Conservation (phyloP, 768 basidiomycete species). For the Suillus lakei region DNA sequence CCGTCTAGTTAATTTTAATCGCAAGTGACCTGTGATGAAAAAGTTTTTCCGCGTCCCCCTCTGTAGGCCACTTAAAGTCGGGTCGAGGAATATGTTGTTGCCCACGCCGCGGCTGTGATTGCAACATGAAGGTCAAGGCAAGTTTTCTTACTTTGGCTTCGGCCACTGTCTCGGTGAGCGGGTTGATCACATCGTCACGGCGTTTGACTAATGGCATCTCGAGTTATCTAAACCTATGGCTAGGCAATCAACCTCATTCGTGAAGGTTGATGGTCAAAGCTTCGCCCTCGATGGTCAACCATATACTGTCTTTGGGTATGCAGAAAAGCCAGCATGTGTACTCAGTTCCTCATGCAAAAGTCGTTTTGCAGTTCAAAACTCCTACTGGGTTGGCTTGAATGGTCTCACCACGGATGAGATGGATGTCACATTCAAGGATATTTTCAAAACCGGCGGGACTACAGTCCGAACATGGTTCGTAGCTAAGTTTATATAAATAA, state of each 20-base stretch:
- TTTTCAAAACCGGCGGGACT: constrained; percentile 54
- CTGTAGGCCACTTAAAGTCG: background rate
- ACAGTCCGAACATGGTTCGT: constrained; percentile 56
- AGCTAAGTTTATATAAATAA: background rate
- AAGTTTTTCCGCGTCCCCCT: background rate
- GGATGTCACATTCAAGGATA: constrained; percentile 54
- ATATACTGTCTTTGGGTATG: constrained; percentile 60
- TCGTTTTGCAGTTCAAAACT: constrained; percentile 44
- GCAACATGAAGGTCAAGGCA: constrained; percentile 15
- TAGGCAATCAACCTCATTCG: constrained; percentile 36
- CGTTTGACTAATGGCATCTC: background rate
- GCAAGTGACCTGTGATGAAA: background rate
- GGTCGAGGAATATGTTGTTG: background rate
- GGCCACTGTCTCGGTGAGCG: constrained; percentile 18
- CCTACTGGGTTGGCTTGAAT: constrained; percentile 62
- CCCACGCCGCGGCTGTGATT: background rate
- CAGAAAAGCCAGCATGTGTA: background rate
- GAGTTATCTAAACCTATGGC: constrained; percentile 15
- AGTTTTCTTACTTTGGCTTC: constrained; percentile 13
- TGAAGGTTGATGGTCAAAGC: constrained; percentile 54
- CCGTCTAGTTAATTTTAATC: constrained; percentile 4
- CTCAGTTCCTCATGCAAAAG: background rate
- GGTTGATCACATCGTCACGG: background rate
- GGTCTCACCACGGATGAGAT: constrained; percentile 53
- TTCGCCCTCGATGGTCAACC: constrained; percentile 54